phyloP scores from a whole-genome alignment of 1,139 yeast genomes.

The Entelexis sorbosivorans region DNA sequence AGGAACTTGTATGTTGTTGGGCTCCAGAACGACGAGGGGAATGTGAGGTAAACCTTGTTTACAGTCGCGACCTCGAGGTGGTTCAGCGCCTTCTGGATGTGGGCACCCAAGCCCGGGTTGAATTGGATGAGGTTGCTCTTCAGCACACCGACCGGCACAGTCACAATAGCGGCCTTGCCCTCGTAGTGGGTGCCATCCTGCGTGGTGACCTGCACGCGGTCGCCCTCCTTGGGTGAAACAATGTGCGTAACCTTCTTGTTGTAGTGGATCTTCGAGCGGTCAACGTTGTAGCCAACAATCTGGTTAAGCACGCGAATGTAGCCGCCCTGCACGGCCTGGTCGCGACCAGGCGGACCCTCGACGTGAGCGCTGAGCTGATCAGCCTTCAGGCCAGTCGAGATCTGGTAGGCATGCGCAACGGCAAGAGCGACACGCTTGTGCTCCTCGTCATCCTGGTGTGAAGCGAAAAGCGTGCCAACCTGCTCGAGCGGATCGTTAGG shows the following conservation, averaged over 20 bases:
- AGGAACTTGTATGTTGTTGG: constrained; percentile 40
- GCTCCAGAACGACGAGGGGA: constrained; percentile 62
- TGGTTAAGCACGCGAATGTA: constrained; percentile 26
- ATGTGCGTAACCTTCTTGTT: constrained; percentile 41
- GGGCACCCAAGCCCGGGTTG: constrained; percentile 36
- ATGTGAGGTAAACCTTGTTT: constrained; percentile 72
- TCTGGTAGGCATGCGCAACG: constrained; percentile 13
- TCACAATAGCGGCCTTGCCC: constrained; percentile 50
- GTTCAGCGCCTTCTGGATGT: constrained; percentile 38
- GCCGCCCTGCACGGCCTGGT: constrained; percentile 84
- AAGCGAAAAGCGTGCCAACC: constrained; percentile 37
- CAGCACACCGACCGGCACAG: constrained; percentile 66
- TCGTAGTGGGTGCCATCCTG: constrained; percentile 26
- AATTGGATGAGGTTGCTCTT: constrained; percentile 43
- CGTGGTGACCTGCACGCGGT: constrained; percentile 25
- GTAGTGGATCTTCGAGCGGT: constrained; percentile 33
- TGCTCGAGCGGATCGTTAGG: constrained; percentile 45
- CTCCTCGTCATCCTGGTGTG: constrained; percentile 9
- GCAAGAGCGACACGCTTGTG: constrained; percentile 12
- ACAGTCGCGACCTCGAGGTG: constrained; percentile 56
- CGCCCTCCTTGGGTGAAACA: constrained; percentile 21
- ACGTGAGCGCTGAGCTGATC: constrained; percentile 30
- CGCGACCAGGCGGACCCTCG: constrained; percentile 49
- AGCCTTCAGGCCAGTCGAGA: constrained; percentile 12
- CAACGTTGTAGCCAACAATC: constrained; percentile 32